Percentiles rank a stretch among this genome's conserved stretches.
Evolutionary conservation across 2,329 filamentous ascomycete genomes (phyloP).

Genomic region (Cercospora beticola): DNA sequence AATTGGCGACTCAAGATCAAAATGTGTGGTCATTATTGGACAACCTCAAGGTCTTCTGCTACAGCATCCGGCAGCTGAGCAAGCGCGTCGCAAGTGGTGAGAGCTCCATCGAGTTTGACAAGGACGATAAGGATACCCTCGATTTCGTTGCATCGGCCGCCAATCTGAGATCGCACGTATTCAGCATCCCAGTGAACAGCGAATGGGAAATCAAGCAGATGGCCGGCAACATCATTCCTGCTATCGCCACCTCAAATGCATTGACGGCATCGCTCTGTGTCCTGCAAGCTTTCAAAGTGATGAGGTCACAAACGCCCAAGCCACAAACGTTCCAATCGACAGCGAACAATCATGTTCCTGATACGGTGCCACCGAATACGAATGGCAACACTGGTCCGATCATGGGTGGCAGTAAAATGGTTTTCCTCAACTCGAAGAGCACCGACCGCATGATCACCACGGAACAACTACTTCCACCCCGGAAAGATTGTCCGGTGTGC

Average conservation of each 20-base stretch:
- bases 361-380: slow-evolving; percentile 13
- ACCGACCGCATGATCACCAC: slow-evolving; percentile 60
- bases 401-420: slow-evolving; percentile 60
- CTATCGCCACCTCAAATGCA: slow-evolving; percentile 96
- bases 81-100: slow-evolving; percentile 64
- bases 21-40: slow-evolving; percentile 77
- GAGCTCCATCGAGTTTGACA: slow-evolving; percentile 81
- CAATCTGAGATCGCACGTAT: slow-evolving; percentile 85
- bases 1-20: slow-evolving; percentile 64
- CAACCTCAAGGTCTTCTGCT: slow-evolving; percentile 81
- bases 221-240: slow-evolving; percentile 98
- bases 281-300: slow-evolving; percentile 85
- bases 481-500: slow-evolving; percentile 81
- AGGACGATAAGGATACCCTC: slow-evolving; percentile 91
- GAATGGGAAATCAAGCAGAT: slow-evolving; percentile 98
- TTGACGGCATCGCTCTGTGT: slow-evolving; percentile 93
- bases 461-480: slow-evolving; percentile 62
- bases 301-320: slow-evolving; percentile 55
- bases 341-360: slow-evolving; percentile 18
- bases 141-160: slow-evolving; percentile 91
- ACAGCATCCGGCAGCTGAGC: slow-evolving; percentile 76
- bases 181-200: slow-evolving; percentile 82
- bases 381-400: slow-evolving; percentile 21
- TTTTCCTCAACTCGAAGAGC: slow-evolving; percentile 72
- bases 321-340: slow-evolving; percentile 10